phyloP scores from a whole-genome alignment of 768 basidiomycete species.

The Tephrocybe rancida region DNA sequence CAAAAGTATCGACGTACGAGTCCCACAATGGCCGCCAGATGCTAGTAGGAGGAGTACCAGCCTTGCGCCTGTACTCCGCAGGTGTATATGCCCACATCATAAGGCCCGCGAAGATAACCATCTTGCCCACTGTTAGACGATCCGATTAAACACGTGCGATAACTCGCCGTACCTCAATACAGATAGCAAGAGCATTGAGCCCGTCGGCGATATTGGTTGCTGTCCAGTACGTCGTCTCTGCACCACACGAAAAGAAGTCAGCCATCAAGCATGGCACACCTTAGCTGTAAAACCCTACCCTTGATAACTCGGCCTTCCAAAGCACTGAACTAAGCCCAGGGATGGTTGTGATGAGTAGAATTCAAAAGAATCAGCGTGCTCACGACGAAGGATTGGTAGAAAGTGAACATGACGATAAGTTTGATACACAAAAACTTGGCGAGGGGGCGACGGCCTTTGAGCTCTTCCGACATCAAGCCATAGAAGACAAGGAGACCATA shows the following conservation, averaged over 20 bases:
- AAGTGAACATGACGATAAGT: conserved; percentile 85
- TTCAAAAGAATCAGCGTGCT: conserved; percentile 19
- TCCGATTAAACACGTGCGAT: background rate
- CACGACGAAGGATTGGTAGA: conserved; percentile 82
- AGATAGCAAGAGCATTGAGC: conserved; percentile 77
- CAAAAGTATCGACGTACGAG: conserved; percentile 43
- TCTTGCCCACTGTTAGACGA: conserved; percentile 42
- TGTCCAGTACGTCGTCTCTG: conserved; percentile 84
- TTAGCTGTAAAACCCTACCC: conserved; percentile 31
- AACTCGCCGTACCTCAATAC: conserved; percentile 65
- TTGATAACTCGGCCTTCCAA: conserved; percentile 74
- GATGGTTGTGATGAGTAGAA: background rate
- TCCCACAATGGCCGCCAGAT: conserved; percentile 78
- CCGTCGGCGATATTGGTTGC: conserved; percentile 83
- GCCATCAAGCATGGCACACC: background rate
- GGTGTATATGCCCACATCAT: conserved; percentile 87
- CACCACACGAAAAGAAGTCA: conserved; percentile 4
- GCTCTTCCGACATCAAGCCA: conserved; percentile 76
- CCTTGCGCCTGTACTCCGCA: conserved; percentile 60
- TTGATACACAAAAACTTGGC: conserved; percentile 90
- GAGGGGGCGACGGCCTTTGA: conserved; percentile 74
- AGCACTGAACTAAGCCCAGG: conserved; percentile 53
- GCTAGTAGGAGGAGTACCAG: conserved; percentile 48
- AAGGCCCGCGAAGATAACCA: conserved; percentile 76
- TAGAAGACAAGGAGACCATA: conserved; percentile 89